Percentiles rank a stretch among this genome's conserved stretches.
These are phyloP conservation scores for Limonium bicolor DNA, from an alignment of 148 eudicot species.

Conservation along the genomic window DNA sequence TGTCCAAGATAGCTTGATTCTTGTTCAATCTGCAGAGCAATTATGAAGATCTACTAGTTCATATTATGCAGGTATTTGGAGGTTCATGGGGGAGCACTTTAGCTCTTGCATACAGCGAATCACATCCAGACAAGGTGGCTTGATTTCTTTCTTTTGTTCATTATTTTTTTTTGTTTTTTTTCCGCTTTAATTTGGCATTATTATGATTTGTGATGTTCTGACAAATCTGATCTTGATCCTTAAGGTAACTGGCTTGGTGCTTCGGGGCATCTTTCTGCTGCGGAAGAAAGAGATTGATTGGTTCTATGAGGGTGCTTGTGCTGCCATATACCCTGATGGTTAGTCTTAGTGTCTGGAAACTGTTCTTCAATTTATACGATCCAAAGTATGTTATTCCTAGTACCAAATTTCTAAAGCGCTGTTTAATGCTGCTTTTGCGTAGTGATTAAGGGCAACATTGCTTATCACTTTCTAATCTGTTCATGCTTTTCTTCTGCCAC, in stretches of 20 bases:
- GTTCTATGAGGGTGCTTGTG: slow-evolving; percentile 99
- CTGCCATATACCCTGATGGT: slow-evolving; percentile 95
- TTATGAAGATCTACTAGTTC: too few relatives aligned
- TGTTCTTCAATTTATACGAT: too few relatives aligned
- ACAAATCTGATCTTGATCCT: slow-evolving; percentile 6
- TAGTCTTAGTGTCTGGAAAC: slow-evolving; percentile 9
- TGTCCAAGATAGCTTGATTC: too few relatives aligned
- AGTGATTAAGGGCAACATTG: too few relatives aligned
- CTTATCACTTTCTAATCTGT: too few relatives aligned
- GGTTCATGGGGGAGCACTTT: slow-evolving; percentile 99
- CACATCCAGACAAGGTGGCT: slow-evolving; percentile 78
- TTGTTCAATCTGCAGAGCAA: too few relatives aligned
- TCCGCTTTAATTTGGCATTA: not conserved
- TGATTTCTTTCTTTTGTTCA: slow-evolving; percentile 2
- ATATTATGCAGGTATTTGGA: slow-evolving; percentile 75
- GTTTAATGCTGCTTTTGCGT: too few relatives aligned
- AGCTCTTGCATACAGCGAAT: slow-evolving; percentile 88
- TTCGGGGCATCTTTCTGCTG: slow-evolving; percentile 89
- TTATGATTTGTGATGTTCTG: not conserved
- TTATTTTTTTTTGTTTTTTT: not conserved
- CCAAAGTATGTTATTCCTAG: too few relatives aligned
- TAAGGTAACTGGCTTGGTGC: slow-evolving; percentile 85
- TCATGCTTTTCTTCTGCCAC: too few relatives aligned
- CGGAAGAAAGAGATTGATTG: slow-evolving; percentile 96
- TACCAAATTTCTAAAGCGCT: too few relatives aligned